These are phyloP conservation scores for Zymoseptoria pseudotritici DNA, from an alignment of 2,329 filamentous ascomycete species.

Conservation along the genomic window DNA sequence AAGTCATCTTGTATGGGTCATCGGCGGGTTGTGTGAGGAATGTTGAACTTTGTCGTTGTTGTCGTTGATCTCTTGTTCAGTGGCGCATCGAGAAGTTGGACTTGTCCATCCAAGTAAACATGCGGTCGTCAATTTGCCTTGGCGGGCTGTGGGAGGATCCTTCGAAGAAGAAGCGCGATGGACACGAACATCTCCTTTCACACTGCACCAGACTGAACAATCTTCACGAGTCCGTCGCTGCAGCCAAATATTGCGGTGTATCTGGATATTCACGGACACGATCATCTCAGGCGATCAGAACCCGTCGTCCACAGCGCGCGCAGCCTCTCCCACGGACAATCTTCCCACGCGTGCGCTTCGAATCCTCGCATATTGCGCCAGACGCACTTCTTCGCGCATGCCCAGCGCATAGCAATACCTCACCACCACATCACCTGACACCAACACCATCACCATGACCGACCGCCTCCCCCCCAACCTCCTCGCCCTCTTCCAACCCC, in stretches of 20 bases:
- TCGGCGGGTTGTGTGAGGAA: conserved; percentile 1
- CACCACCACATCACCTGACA: background rate
- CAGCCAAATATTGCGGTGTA: background rate
- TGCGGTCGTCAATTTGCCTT: background rate
- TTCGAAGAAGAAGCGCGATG: background rate
- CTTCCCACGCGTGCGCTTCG: background rate
- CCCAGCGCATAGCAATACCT: background rate
- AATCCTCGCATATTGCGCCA: background rate
- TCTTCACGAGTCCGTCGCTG: background rate
- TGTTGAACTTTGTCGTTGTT: no score
- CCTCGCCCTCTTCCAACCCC: conserved; percentile 87
- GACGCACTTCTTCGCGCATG: background rate
- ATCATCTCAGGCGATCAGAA: background rate
- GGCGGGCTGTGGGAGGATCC: background rate
- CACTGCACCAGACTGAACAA: background rate
- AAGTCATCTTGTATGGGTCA: conserved; percentile 22
- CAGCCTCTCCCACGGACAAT: background rate
- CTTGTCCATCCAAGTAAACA: background rate
- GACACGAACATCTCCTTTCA: background rate
- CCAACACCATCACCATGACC: conserved; percentile 59
- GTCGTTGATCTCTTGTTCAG: background rate
- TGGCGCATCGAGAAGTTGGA: background rate
- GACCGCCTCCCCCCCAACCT: conserved; percentile 92
- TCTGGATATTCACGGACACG: background rate
- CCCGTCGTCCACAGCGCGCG: background rate